A percentile compares a stretch with the other conserved stretches of the same genome.
These are phyloP conservation scores for Telopea speciosissima DNA, from an alignment of 177 flowering plant species.

Conservation along the genomic window DNA sequence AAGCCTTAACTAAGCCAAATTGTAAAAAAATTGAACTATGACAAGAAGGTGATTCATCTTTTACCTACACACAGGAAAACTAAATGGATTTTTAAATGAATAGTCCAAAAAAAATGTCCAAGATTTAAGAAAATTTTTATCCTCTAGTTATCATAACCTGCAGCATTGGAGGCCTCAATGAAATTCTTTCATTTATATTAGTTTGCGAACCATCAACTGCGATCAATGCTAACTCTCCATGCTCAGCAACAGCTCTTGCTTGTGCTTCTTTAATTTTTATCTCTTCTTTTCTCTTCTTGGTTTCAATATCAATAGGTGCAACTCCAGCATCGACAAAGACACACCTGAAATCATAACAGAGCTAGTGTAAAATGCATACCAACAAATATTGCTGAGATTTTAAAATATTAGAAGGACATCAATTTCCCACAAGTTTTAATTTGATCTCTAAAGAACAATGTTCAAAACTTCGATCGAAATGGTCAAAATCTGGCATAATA, in stretches of 20 bases:
- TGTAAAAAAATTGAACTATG: too few relatives aligned
- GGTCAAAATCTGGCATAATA: too few relatives aligned
- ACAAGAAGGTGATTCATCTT: too few relatives aligned
- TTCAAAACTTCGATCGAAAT: too few relatives aligned
- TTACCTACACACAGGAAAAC: background rate
- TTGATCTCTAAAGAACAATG: background rate
- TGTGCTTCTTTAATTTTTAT: conserved; percentile 67
- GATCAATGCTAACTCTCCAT: conserved; percentile 92
- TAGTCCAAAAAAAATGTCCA: background rate
- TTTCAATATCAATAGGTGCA: conserved; percentile 81
- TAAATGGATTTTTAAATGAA: background rate
- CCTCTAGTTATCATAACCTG: conserved; percentile 44
- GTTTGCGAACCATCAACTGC: conserved; percentile 75
- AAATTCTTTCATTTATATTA: conserved; percentile 55
- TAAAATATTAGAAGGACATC: background rate
- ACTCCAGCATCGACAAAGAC: conserved; percentile 99
- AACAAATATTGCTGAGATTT: background rate
- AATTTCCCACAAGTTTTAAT: background rate
- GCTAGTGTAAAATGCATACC: background rate
- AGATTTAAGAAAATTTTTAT: background rate
- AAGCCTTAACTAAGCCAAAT: too few relatives aligned
- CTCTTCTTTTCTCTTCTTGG: conserved; percentile 82
- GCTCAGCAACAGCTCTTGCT: conserved; percentile 81
- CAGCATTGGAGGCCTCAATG: conserved; percentile 90
- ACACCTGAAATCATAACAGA: conserved; percentile 38